Base-by-base conservation (phyloP, 2,329 filamentous ascomycete genomes). In the Aspergillus neotritici region DNA sequence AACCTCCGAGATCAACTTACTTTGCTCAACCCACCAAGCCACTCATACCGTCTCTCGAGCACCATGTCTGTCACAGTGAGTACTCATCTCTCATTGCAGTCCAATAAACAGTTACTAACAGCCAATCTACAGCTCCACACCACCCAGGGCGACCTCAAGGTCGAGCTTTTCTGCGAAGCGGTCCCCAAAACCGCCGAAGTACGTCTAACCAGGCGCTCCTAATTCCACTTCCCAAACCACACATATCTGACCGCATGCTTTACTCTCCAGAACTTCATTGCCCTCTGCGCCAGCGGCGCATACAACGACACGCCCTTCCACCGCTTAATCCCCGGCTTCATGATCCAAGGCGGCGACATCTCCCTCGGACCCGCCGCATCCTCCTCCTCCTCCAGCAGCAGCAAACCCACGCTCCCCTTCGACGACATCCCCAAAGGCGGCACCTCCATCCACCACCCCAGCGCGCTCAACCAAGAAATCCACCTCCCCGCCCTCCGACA, bases 151-250 rank as follows among this genome's bases (percentile, higher is more conserved):
- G 84, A 93, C 68, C 77, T 98, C 64, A 98, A 97, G 72, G 80
- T 97, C 57, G 93, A 97, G 68, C 75, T 98, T 54, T 97, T 96
- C 72, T 97, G 91, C 73, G 88, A 96, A 66, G 84, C 86, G 56
- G 88, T 94, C 28, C 93, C 93, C 50, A 90, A 91, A 66, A 95
- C 93, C 0, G 85, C 89, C 50, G 87, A 95, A 71, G 84, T 84
- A 71, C 43, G 70, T 55, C 21, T 21, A 6, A 13, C 9, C 10
- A 38, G 38, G 13, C 14, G 14, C 16, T 11, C 21, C 14, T 8
- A 28, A 17, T 35, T 28, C 12, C 40, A 31, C 30, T 15, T 33
- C 30, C 7, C 35, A 11, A 44, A 40, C 29, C 16, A 37, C 33
- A n/a, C 34, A 44, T 21, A 44, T 21, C 41, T 39, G 31, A 34